Base-by-base conservation (phyloP, 2,329 filamentous ascomycete genomes). In the Intubia oerlemansii region DNA sequence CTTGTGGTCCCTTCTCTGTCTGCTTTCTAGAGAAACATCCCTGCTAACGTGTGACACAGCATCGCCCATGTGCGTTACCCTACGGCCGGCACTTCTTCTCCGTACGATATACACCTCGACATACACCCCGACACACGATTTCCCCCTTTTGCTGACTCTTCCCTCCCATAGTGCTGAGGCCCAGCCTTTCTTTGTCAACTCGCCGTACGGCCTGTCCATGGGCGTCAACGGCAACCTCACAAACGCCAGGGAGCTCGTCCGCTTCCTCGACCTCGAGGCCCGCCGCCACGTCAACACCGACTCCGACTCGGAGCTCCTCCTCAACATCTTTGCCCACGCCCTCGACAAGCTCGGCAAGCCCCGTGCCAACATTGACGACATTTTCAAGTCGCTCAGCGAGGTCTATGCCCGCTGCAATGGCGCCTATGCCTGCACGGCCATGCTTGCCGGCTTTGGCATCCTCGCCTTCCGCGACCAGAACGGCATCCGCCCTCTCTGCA, bases 131-230 rank as follows among this genome's bases (percentile, higher is more conserved):
- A n/a, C n/a, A n/a, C n/a, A n/a, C n/a, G n/a, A n/a, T n/a, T n/a
- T n/a, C n/a, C n/a, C n/a, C n/a, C n/a, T n/a, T n/a, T n/a, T n/a
- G n/a, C n/a, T n/a, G n/a, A n/a, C n/a, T n/a, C n/a, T n/a, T n/a
- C n/a, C n/a, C n/a, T n/a, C n/a, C n/a, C n/a, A n/a, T n/a, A n/a
- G n/a, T 43, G 72, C 80, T 7, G 81, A 92, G 51, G 79, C 80
- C 9, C 82, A 92, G 51, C 84, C 84, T 1, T 91, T 93, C 50
- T 92, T 88, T 46, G 80, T 88, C 42, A 91, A 91, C 55, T 66
- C 64, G 33, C 80, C 79, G 1, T 88, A 81, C 45, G 81, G 81
- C 27, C 75, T 90, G 41, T 77, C 65, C 43, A 65, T 88, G 46
- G 66, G 73, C 14, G 74, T 88, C 52, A 92, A 92, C 44, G 82